Conservation (phyloP, 78 protist species). For the Dictyostelium purpureum region DNA sequence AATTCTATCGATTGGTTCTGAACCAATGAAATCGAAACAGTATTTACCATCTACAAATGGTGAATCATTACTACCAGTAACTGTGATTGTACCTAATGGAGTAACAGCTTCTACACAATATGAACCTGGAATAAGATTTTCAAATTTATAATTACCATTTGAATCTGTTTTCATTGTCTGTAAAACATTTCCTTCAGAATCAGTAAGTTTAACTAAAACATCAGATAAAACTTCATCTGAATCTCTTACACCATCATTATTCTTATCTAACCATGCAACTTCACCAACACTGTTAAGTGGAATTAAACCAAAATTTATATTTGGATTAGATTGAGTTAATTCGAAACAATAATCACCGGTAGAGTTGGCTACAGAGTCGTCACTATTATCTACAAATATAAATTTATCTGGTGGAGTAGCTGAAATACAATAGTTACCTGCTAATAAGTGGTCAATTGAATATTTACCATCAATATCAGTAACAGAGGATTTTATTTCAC, state of each 20-base stretch:
- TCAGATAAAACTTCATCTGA: neutral
- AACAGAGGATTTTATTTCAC: neutral
- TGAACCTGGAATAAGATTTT: neutral
- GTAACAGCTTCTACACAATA: neutral
- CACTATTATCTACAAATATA: neutral
- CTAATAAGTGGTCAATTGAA: neutral
- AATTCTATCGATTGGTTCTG: neutral
- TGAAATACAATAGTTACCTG: constrained; percentile 27
- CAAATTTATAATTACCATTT: neutral
- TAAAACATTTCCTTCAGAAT: neutral
- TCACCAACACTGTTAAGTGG: neutral
- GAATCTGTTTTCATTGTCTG: neutral
- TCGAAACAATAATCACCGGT: constrained; percentile 21
- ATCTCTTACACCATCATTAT: neutral
- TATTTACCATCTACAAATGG: neutral
- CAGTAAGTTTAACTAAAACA: neutral
- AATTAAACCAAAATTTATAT: neutral
- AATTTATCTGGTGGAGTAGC: neutral
- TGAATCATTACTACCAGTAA: neutral
- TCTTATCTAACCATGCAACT: neutral
- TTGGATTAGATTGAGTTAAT: neutral
- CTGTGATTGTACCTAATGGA: neutral
- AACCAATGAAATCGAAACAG: neutral
- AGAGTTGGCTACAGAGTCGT: neutral
- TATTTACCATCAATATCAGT: constrained; percentile 3